phyloP scores from a whole-genome alignment of 1,139 yeast genomes.

The Trichomonascaceae sp. region DNA sequence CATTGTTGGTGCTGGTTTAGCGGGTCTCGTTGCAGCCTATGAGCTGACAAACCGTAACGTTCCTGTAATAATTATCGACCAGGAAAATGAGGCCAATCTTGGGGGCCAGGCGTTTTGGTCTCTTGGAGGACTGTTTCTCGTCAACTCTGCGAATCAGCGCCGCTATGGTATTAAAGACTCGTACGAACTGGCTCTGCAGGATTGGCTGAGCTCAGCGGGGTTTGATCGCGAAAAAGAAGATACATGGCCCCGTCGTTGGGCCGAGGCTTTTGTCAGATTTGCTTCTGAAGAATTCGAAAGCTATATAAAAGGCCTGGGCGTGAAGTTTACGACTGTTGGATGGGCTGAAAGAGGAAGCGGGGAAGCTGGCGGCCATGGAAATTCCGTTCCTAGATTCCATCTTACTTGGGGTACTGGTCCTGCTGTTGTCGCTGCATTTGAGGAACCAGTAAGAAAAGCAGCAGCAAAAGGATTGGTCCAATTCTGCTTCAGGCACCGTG shows the following conservation, averaged over 20 bases:
- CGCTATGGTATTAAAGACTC: not conserved
- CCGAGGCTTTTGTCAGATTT: conserved; percentile 3
- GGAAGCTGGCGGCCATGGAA: conserved; percentile 1
- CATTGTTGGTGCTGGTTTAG: conserved; percentile 1
- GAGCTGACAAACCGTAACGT: conserved; percentile 1
- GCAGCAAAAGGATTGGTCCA: not conserved
- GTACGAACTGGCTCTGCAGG: conserved; percentile 2
- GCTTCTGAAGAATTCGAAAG: conserved; percentile 3
- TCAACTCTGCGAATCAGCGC: not conserved
- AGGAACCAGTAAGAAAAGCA: conserved; percentile 1
- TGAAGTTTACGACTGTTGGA: conserved; percentile 4
- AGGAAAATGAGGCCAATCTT: conserved; percentile 4
- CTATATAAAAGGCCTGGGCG: not conserved
- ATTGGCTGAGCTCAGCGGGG: conserved; percentile 4
- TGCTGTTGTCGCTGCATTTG: not conserved
- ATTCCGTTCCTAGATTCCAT: conserved; percentile 4
- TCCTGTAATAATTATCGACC: conserved; percentile 1
- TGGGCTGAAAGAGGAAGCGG: conserved; percentile 6
- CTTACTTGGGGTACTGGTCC: conserved; percentile 6
- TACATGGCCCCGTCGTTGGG: conserved; percentile 5
- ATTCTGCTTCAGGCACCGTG: conserved; percentile 5
- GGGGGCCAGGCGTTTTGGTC: conserved; percentile 7
- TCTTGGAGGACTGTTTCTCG: conserved; percentile 4
- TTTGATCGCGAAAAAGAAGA: conserved; percentile 4
- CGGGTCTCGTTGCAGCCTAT: conserved; percentile 4